Evolutionary conservation across 2,329 filamentous ascomycete species (phyloP), one percentile per base, ranked within the genome.

Genomic region (Cladophialophora immunda): DNA sequence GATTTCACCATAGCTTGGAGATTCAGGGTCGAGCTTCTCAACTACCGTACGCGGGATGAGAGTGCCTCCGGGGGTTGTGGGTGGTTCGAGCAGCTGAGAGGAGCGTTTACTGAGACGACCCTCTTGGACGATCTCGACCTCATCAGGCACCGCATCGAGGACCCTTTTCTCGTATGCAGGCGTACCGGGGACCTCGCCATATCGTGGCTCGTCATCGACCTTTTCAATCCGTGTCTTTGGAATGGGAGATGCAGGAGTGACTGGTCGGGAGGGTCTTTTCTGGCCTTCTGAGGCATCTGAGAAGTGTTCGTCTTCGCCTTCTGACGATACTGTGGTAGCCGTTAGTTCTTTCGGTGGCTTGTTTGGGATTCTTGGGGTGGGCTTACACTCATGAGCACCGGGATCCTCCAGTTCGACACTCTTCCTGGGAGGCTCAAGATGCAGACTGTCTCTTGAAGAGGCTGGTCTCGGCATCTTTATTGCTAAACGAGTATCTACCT

Each of bases 131-230:
- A 90, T 79, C 74, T 89, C 86, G 30, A 90, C 80, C 75, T 89
- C 86, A 74, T 90, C 87, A 4, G 87, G 87, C 5, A 89, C 87
- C 30, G 87, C 86, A 75, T 89, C 87, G 71, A 84, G 81, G 25
- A 76, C 79, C 68, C 87, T 80, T 73, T 84, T 82, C n/a, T 85
- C 81, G 75, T 88, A 89, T 63, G 87, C 87, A 19, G 81, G 76
- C 30, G 87, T 89, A 9, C 87, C 87, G 3, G 87, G 88, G 3
- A 89, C 81, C 74, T 89, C 86, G 73, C 87, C 88, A 73, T 89
- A 82, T 68, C 82, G 81, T 15, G 86, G 84, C 66, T 79, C 76
- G 72, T 86, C 82, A 75, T 90, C 88, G 50, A 89, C 85, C 73
- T 85, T 84, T 77, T 90, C 87, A 29, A 89, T 86, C 69, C 87